A percentile compares a stretch with the other conserved stretches of the same genome.
These are phyloP conservation scores for Tilletia horrida DNA, from an alignment of 1,284 basidiomycete genomes.

Conservation along the genomic window DNA sequence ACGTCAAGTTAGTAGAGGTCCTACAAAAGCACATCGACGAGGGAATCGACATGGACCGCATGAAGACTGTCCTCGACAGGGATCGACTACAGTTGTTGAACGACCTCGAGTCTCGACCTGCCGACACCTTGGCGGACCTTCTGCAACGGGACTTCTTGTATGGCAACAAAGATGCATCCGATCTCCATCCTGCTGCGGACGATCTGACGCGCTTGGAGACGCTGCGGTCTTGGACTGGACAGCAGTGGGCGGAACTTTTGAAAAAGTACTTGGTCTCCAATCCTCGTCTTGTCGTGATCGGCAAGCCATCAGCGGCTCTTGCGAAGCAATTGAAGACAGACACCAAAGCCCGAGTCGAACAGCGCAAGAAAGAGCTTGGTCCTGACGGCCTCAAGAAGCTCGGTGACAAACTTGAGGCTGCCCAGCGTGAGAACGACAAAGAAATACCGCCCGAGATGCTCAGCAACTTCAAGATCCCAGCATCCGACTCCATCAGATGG, in stretches of 20 bases:
- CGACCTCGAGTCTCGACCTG: constrained; percentile 56
- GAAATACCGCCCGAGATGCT: constrained; percentile 77
- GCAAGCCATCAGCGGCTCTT: constrained; percentile 82
- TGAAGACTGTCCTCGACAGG: constrained; percentile 79
- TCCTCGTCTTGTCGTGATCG: constrained; percentile 62
- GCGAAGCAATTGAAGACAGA: constrained; percentile 75
- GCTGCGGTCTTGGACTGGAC: constrained; percentile 66
- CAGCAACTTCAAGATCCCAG: constrained; percentile 67
- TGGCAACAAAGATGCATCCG: constrained; percentile 75
- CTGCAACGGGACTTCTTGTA: constrained; percentile 74
- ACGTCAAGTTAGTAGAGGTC: constrained; percentile 68
- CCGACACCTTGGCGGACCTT: constrained; percentile 62
- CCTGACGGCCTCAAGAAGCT: constrained; percentile 74
- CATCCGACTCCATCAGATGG: constrained; percentile 81
- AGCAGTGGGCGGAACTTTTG: constrained; percentile 78
- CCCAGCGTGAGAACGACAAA: constrained; percentile 80
- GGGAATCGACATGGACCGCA: constrained; percentile 86
- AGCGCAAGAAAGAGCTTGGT: constrained; percentile 71
- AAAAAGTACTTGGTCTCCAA: constrained; percentile 63
- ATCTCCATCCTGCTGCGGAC: constrained; percentile 71
- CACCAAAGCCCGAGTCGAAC: constrained; percentile 73
- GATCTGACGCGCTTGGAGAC: constrained; percentile 71
- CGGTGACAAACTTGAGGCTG: constrained; percentile 69
- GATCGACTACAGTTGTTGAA: constrained; percentile 72
- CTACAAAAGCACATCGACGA: constrained; percentile 70